Evolutionary conservation across 768 basidiomycete genomes (phyloP).

Genomic region (Tremella yokohamensis): DNA sequence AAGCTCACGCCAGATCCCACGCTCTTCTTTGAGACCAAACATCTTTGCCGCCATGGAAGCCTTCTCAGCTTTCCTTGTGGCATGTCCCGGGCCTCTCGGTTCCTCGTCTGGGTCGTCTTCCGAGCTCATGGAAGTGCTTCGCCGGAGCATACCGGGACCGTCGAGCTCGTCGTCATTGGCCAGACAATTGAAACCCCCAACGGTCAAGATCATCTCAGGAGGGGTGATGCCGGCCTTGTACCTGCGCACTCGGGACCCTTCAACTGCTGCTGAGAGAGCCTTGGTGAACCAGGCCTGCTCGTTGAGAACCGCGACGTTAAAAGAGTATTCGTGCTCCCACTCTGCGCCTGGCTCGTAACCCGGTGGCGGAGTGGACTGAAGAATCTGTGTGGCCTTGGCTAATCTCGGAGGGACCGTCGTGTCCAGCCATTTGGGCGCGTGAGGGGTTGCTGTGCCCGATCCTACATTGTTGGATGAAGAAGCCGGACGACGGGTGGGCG

Average conservation of each 20-base stretch:
- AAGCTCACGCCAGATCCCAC: constrained; percentile 44
- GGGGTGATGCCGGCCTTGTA: constrained; percentile 23
- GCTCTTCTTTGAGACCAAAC: constrained; percentile 39
- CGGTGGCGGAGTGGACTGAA: background rate
- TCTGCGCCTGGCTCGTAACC: constrained; percentile 2
- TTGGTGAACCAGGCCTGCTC: constrained; percentile 41
- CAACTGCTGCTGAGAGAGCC: constrained; percentile 30
- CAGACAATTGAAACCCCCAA: constrained; percentile 38
- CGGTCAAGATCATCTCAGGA: constrained; percentile 33
- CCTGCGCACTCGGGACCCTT: constrained; percentile 8
- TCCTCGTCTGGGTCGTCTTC: constrained; percentile 22
- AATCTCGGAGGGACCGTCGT: constrained; percentile 11
- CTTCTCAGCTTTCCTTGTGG: constrained; percentile 32
- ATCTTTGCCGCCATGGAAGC: constrained; percentile 34
- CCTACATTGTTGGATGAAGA: background rate
- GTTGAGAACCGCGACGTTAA: constrained; percentile 47
- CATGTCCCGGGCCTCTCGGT: constrained; percentile 1
- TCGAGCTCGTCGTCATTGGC: constrained; percentile 35
- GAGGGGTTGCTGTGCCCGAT: constrained; percentile 1
- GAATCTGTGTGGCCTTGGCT: background rate
- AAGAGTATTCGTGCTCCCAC: constrained; percentile 17
- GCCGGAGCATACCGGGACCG: background rate
- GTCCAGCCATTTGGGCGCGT: constrained; percentile 11
- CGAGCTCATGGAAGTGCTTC: constrained; percentile 6
- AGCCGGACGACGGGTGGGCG: constrained; percentile 2